These are phyloP conservation scores for Plenodomus biglobosus DNA, from an alignment of 2,329 filamentous ascomycete species.

Conservation along the genomic window DNA sequence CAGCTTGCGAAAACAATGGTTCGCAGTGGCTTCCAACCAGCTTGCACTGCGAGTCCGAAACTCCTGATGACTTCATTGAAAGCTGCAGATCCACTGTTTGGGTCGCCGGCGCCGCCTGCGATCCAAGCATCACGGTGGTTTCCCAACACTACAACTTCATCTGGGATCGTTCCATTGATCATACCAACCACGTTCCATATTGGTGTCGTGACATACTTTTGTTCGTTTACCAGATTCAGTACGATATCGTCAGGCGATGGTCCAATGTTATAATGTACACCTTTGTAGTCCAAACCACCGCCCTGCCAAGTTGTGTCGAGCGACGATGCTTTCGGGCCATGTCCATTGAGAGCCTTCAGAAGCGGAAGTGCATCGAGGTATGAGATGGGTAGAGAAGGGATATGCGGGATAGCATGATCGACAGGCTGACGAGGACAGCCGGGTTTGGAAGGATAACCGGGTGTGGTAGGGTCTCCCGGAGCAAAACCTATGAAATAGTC, in stretches of 20 bases:
- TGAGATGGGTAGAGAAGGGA: constrained; percentile 89
- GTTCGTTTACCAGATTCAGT: constrained; percentile 53
- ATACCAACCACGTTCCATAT: constrained; percentile 80
- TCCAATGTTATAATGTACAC: constrained; percentile 81
- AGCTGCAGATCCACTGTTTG: constrained; percentile 78
- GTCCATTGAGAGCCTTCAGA: constrained; percentile 84
- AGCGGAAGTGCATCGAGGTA: constrained; percentile 84
- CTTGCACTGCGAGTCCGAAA: constrained; percentile 69
- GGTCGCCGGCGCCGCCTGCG: constrained; percentile 78
- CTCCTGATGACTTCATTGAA: constrained; percentile 77
- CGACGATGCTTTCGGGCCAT: constrained; percentile 75
- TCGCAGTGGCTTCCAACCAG: constrained; percentile 80
- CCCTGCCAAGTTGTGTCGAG: constrained; percentile 74
- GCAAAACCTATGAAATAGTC: constrained; percentile 51
- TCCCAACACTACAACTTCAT: constrained; percentile 88
- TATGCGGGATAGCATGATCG: constrained; percentile 71
- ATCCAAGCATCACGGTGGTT: constrained; percentile 93
- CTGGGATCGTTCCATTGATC: constrained; percentile 80
- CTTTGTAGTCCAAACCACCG: constrained; percentile 74
- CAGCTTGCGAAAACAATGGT: constrained; percentile 84
- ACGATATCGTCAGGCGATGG: constrained; percentile 71
- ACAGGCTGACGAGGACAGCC: constrained; percentile 76
- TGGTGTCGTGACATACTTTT: constrained; percentile 54
- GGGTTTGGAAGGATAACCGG: constrained; percentile 90
- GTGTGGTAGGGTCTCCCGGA: constrained; percentile 81